Base-by-base conservation (phyloP, 2,329 filamentous ascomycete species). In the Alternaria consortialis region DNA sequence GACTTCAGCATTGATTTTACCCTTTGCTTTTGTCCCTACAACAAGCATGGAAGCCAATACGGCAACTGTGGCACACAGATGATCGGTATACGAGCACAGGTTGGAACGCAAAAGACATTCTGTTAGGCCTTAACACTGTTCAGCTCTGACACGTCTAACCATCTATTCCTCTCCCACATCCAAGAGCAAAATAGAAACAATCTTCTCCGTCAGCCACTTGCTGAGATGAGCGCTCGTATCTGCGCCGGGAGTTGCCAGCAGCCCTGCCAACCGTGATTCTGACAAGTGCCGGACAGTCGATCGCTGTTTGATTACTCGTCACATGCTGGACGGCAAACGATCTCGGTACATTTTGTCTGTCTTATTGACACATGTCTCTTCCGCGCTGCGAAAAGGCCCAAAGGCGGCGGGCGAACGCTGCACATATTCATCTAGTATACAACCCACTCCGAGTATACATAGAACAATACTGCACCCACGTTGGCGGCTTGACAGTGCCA, bases 401-500 rank as follows among this genome's bases (percentile, higher is more conserved):
- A 25, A 25, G 9, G 11, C 25, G 11, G 39, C 39, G 12, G 20
- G 20, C 39, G 12, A 12, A 25, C 20, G 44, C 32, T 27, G 58
- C 46, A 48, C 29, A 42, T 29, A 54, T 32, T 57, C 34, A 37
- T 42, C 42, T 40, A 56, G 51, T 48, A 25, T 47, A 25, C 51
- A 46, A 64, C 64, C 67, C 71, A 66, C 71, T 69, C 58, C 64
- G 62, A 68, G 56, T 67, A 73, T 70, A 70, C 66, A 74, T 68
- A 69, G 70, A 68, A 65, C 54, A 60, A 67, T 59, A 65, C 64
- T 63, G 58, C 66, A 69, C 64, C 73, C 73, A 74, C 68, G 59
- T 73, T 71, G 68, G 65, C 70, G 72, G 74, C 71, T 66, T 73
- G 68, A 70, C 68, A 72, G 69, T 73, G 70, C 76, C 76, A 77